Base-by-base conservation (phyloP, 352 stramenopile genomes). In the Phytopythium montanum region DNA sequence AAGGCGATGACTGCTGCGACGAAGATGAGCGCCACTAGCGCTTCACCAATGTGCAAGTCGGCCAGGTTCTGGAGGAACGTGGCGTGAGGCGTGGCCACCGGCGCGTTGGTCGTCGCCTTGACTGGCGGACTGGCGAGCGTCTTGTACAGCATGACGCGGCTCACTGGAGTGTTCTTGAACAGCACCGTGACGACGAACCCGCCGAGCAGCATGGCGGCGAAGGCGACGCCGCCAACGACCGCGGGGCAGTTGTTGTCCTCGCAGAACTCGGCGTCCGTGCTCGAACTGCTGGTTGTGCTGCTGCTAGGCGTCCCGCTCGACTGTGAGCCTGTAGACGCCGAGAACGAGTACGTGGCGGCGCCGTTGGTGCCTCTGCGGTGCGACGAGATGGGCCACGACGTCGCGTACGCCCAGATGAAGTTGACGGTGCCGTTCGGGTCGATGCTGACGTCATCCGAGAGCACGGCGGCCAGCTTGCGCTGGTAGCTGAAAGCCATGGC, bases 371-470 rank as follows among this genome's bases (percentile, higher is more conserved):
- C 80, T 10, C 57, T 63, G 25, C 33, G 54, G 59, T 89, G 76
- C 23, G 69, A 54, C 25, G 67, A 70, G 66, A 91, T 88, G 9
- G 81, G 78, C 79, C 76, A 90, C 58, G 76, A 82, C 3, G 65
- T 76, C 44, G 75, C 80, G 62, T 90, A 90, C 13, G 80, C 75
- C 85, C 85, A 94, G 55, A 92, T 85, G 56, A 91, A 82, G 34
- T 74, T 65, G 12, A 67, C 69, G 0, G 63, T 53, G 5, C 25
- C 61, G 10, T 58, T 72, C 10, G 77, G 48, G 26, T 73, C 70
- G 53, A 92, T 70, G 1, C 59, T 58, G 13, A 94, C 70, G 54
- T 90, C 79, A 23, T 70, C 73, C 5, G 62, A 41, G 5, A 75
- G 70, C 21, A 70, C 65, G 10, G 77, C 81, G 12, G 69, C 73